Base-by-base conservation (phyloP, 352 stramenopile species). In the Globisporangium takayamanum region DNA sequence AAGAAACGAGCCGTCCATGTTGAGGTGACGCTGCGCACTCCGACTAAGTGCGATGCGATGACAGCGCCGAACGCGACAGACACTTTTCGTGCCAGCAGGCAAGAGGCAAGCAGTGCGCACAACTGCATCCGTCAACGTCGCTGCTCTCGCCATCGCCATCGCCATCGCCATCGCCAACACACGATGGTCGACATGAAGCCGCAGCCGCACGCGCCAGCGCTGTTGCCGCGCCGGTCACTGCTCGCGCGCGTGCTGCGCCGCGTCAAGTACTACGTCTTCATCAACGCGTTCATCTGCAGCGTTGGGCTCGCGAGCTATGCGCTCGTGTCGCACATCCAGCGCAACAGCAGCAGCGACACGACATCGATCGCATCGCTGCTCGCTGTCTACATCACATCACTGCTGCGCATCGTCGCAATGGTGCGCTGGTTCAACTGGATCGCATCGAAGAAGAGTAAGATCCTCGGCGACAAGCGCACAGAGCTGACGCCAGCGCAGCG, bases 361-460 rank as follows among this genome's bases (percentile, higher is more conserved):
- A 20, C 14, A 8, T 18, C 42, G 14, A 49, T 67, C 16, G 45
- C 50, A 10, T 53, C 37, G 30, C 25, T 69, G 4, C 18, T 55
- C 0, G 63, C 60, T 16, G 53, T 88, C 6, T 93, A 93, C 59
- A 50, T 26, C 2, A 63, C 68, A 4, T 67, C 55, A 44, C 55
- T 90, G 16, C 28, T 85, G 46, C 84, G 84, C 12, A 86, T 93
- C 60, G 49, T 81, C 7, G 64, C 58, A 28, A 77, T 88, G 64
- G 54, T 93, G 36, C 62, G 65, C 51, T 93, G 84, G 84, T 93
- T 93, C 64, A 71, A 92, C 55, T 88, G 80, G 84, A 86, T 93
- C 53, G 73, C 68, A n/a, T 85, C 74, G 22, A 79, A 72, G 53
- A 93, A 93, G 55, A 16, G 20, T 41, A 78, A 77, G 57, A 91